phyloP scores from a whole-genome alignment of 495 filamentous ascomycete species.

The Penicillium desertorum region DNA sequence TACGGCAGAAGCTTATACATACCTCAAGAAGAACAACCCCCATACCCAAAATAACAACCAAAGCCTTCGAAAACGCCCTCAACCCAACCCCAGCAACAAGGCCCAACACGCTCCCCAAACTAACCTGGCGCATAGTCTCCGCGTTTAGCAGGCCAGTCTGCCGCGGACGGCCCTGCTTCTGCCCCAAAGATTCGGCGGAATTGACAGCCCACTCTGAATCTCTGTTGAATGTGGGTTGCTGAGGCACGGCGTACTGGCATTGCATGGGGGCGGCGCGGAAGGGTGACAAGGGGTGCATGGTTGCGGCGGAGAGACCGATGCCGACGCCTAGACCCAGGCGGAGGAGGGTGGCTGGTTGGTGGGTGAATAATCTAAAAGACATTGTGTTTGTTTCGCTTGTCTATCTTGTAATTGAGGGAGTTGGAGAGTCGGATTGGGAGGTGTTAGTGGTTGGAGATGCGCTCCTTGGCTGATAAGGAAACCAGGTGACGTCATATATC shows the following conservation, averaged over 20 bases:
- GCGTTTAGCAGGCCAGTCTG: constrained; percentile 37
- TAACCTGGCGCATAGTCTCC: constrained; percentile 63
- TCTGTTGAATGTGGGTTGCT: constrained; percentile 17
- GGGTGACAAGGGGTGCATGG: constrained; percentile 38
- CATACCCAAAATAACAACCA: constrained; percentile 72
- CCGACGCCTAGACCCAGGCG: constrained; percentile 45
- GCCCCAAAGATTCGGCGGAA: constrained; percentile 20
- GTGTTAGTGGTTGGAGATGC: background rate
- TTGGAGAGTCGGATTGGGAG: background rate
- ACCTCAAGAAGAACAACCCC: constrained; percentile 71
- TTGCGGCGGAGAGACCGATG: constrained; percentile 33
- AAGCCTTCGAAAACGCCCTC: constrained; percentile 68
- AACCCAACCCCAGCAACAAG: constrained; percentile 69
- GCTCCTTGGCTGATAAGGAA: background rate
- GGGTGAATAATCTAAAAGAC: constrained; percentile 34
- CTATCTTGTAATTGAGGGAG: constrained; percentile 1
- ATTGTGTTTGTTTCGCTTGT: constrained; percentile 19
- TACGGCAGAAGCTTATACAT: constrained; percentile 23
- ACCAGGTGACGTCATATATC: background rate
- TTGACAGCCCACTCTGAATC: constrained; percentile 34
- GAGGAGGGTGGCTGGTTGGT: constrained; percentile 32
- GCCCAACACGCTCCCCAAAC: constrained; percentile 66
- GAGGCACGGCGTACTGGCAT: constrained; percentile 40
- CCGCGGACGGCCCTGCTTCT: constrained; percentile 29
- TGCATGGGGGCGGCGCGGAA: constrained; percentile 41